phyloP scores from a whole-genome alignment of 2,329 filamentous ascomycete genomes.

The Hypoxylon sp. region DNA sequence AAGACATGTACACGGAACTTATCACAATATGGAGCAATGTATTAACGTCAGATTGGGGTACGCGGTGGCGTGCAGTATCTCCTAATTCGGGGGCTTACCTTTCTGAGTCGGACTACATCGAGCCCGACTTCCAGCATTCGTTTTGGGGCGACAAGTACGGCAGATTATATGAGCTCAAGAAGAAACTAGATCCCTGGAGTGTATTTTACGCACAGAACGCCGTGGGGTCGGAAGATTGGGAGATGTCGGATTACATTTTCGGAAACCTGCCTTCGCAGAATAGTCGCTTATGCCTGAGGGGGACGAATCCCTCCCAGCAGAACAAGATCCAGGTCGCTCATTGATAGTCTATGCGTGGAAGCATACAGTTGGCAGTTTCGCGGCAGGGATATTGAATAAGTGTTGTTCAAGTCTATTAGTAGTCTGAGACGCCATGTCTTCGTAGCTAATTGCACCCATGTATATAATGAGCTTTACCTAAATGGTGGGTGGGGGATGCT shows the following conservation, averaged over 20 bases:
- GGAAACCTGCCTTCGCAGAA: conserved; percentile 51
- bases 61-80: conserved; percentile 45
- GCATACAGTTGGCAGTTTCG: neutral
- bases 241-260: conserved; percentile 51
- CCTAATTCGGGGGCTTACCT: conserved; percentile 50
- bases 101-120: conserved; percentile 57
- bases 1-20: conserved; percentile 48
- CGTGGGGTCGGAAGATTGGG: conserved; percentile 59
- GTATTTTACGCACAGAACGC: conserved; percentile 57
- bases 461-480: too few relatives aligned
- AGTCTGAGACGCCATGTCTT: too few relatives aligned
- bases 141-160: conserved; percentile 58
- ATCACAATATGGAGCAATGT: conserved; percentile 48
- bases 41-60: conserved; percentile 48
- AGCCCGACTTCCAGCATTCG: conserved; percentile 56
- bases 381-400: neutral
- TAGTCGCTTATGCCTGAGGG: conserved; percentile 49
- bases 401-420: neutral
- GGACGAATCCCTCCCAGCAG: conserved; percentile 24
- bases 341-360: neutral
- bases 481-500: too few relatives aligned
- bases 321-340: neutral
- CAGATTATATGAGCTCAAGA: conserved; percentile 56
- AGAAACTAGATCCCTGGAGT: conserved; percentile 55
- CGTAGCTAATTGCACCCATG: too few relatives aligned